phyloP scores from a whole-genome alignment of 2,329 filamentous ascomycete species.

The Colletotrichum sp. region DNA sequence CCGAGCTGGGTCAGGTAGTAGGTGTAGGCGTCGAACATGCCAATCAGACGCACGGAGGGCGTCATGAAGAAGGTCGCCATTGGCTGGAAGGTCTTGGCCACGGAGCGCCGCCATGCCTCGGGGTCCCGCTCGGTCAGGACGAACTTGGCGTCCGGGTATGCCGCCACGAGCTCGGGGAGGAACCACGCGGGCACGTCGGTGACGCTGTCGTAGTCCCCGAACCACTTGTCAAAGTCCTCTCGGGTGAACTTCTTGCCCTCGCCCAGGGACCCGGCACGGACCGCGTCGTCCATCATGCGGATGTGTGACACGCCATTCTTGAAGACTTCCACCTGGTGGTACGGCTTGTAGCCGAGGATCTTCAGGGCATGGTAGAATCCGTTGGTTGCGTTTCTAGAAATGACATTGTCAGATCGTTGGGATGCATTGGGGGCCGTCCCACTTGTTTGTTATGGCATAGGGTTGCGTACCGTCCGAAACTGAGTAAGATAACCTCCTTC shows the following conservation, averaged over 20 bases:
- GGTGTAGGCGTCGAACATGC: background rate
- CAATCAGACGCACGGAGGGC: background rate
- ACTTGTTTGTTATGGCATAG: background rate
- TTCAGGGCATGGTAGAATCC: conserved; percentile 38
- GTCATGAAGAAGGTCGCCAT: conserved; percentile 1
- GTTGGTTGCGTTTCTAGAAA: conserved; percentile 36
- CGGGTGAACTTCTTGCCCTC: conserved; percentile 33
- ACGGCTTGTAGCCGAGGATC: conserved; percentile 38
- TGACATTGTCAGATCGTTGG: background rate
- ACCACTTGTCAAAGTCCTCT: conserved; percentile 44
- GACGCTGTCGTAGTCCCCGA: conserved; percentile 37
- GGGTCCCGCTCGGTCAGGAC: conserved; percentile 37
- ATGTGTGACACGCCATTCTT: conserved; percentile 25
- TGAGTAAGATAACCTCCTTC: conserved; percentile 41
- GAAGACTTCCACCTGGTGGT: conserved; percentile 38
- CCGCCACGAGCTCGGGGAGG: conserved; percentile 30
- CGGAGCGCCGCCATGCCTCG: conserved; percentile 34
- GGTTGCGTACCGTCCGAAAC: conserved; percentile 36
- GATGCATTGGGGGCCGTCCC: background rate
- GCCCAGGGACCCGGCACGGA: conserved; percentile 31
- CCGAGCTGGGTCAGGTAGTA: background rate
- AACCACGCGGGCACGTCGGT: conserved; percentile 28
- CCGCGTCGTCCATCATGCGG: conserved; percentile 33
- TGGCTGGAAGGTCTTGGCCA: conserved; percentile 27
- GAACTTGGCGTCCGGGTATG: conserved; percentile 39